phyloP scores from a whole-genome alignment of 345 rosid species.

The Eutrema yunnanense region DNA sequence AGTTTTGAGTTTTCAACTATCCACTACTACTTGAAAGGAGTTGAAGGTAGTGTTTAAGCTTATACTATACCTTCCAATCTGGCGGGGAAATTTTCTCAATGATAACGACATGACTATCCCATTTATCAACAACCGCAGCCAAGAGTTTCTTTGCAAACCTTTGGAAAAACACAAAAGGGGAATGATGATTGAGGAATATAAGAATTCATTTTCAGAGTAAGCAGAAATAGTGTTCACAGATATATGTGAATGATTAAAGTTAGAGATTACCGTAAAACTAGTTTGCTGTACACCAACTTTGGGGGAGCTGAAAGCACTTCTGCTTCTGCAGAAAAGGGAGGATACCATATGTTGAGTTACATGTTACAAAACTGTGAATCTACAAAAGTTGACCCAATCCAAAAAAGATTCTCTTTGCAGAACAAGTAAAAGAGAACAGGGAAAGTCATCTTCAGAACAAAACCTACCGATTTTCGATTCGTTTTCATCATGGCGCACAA shows the following conservation, averaged over 20 bases:
- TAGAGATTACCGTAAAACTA: conserved; percentile 62
- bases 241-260: neutral
- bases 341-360: neutral
- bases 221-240: neutral
- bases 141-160: conserved; percentile 93
- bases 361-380: too few species aligned
- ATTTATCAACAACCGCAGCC: conserved; percentile 74
- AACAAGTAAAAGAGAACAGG: neutral
- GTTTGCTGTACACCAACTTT: conserved; percentile 92
- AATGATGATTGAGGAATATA: neutral
- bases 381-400: too few species aligned
- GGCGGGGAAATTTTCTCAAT: conserved; percentile 72
- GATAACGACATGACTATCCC: conserved; percentile 71
- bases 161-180: conserved; percentile 19
- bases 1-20: neutral
- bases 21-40: neutral
- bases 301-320: conserved; percentile 99
- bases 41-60: neutral
- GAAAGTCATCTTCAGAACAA: neutral
- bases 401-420: neutral
- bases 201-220: neutral
- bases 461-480: conserved; percentile 73
- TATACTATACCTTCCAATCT: conserved; percentile 89
- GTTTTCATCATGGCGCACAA: conserved; percentile 48
- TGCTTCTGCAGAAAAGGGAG: conserved; percentile 50